Evolutionary conservation across 2,329 filamentous ascomycete species (phyloP), one percentile per base, ranked within the genome.

Genomic region (Penicillium brasilianum): DNA sequence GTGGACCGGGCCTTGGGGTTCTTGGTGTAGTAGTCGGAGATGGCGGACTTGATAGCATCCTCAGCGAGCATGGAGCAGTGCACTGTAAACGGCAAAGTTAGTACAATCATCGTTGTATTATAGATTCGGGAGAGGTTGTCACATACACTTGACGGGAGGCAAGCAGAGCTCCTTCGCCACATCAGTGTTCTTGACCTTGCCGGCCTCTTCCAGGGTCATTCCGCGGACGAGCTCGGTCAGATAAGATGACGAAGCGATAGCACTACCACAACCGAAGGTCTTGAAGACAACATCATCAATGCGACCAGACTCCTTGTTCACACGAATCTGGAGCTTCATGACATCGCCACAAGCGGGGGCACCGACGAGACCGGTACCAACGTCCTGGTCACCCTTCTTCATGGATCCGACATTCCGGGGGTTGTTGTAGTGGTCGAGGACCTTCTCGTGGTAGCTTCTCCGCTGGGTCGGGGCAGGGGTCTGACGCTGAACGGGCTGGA

Each of bases 221-320:
- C 95, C 95, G 66, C 92, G 87, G 65, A 99, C 93, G 62, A 99
- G 83, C 80, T 97, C 93, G 9, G 95, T 99, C 72, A 99, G 81
- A 77, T 99, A 99, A 74, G 90, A 95, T 61, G 91, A 96, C 66
- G 90, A 94, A 46, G 95, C 95, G 79, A 99, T 99, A 67, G 95
- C 95, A 32, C 89, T 93, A 58, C 93, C 93, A 77, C 93, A 97
- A 55, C 93, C 93, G 75, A 97, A 97, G 0, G 93, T 97, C 88
- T 97, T 97, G 87, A 97, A 97, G 81, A 96, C 95, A 76, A 96
- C 93, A 71, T 97, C 94, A 71, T 88, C 89, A 76, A 97, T 97
- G 70, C 88, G 94, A 77, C 95, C 91, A 72, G 88, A 92, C 71
- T 90, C 85, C 66, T 91, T 91, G 80, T 97, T 93, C 72, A 97